Percentiles rank a stretch among this genome's conserved stretches.
These are phyloP conservation scores for Aspergillus niger DNA, from an alignment of 2,329 filamentous ascomycete genomes.

Conservation along the genomic window DNA sequence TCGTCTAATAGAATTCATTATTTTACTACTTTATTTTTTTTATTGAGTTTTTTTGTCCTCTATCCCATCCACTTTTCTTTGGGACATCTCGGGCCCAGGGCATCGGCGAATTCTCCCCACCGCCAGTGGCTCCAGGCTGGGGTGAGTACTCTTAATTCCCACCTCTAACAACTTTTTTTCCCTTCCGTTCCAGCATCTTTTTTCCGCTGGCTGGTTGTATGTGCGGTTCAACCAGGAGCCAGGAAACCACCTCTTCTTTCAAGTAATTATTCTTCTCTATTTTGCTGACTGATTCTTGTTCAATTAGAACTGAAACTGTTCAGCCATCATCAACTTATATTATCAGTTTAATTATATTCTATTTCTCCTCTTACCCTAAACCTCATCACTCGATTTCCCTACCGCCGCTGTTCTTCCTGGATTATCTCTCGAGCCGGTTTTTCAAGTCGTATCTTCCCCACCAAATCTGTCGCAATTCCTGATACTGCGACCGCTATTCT, in stretches of 20 bases:
- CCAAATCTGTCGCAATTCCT: neutral
- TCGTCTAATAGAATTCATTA: neutral
- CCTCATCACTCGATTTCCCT: neutral
- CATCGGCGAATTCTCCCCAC: conserved; percentile 15
- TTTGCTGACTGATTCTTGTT: neutral
- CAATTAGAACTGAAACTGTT: neutral
- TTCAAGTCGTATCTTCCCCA: neutral
- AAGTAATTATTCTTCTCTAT: neutral
- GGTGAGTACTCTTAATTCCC: conserved; percentile 17
- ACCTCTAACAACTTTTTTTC: conserved; percentile 3
- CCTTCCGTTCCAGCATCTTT: neutral
- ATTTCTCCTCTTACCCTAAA: neutral
- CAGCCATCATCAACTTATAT: conserved; percentile 7
- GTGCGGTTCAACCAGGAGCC: neutral
- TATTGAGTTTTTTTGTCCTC: conserved; percentile 20
- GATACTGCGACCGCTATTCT: neutral
- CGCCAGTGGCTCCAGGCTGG: conserved; percentile 16
- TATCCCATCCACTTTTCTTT: conserved; percentile 19
- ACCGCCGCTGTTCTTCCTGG: neutral
- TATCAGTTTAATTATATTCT: conserved; percentile 9
- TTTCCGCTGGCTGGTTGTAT: neutral
- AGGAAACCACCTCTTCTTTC: neutral
- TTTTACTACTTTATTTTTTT: conserved; percentile 13
- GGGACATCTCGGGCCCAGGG: conserved; percentile 3
- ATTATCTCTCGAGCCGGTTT: neutral